Evolutionary conservation across 805 yeast genomes (phyloP).

Genomic region (Naumovozyma dairenensis): DNA sequence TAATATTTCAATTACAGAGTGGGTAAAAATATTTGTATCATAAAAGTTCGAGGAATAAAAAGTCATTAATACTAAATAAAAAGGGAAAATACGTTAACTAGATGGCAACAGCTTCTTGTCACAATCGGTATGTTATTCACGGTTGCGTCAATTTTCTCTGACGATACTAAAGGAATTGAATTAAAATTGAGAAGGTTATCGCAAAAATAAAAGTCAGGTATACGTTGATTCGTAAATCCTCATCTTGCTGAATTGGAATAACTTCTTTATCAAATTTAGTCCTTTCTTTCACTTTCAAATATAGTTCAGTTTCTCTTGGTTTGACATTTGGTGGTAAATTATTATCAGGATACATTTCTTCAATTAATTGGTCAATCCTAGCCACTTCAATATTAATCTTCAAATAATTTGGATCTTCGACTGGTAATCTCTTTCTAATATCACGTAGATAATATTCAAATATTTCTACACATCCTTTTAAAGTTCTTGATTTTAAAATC

Average conservation of each 20-base stretch:
- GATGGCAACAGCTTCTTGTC: too few relatives aligned
- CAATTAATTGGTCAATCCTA: slow-evolving; percentile 80
- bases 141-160: too few relatives aligned
- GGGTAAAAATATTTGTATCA: too few relatives aligned
- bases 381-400: slow-evolving; percentile 79
- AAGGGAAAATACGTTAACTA: too few relatives aligned
- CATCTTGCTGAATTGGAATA: slow-evolving; percentile 6
- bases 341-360: slow-evolving; percentile 57
- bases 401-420: slow-evolving; percentile 78
- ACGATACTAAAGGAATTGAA: too few relatives aligned
- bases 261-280: slow-evolving; percentile 31
- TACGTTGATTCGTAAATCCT: too few relatives aligned
- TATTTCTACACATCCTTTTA: slow-evolving; percentile 64
- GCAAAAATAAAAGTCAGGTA: too few relatives aligned
- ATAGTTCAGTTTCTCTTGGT: slow-evolving; percentile 30
- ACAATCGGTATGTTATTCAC: too few relatives aligned
- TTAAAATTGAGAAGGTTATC: too few relatives aligned
- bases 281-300: slow-evolving; percentile 36
- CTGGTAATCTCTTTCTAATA: slow-evolving; percentile 71
- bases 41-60: too few relatives aligned
- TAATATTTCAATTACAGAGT: too few relatives aligned
- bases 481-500: slow-evolving; percentile 63
- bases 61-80: too few relatives aligned
- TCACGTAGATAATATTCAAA: slow-evolving; percentile 64
- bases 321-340: slow-evolving; percentile 47